Evolutionary conservation across 192 early-diverging fungal genomes (phyloP).

Genomic region (Thoreauomyces humboldtii): DNA sequence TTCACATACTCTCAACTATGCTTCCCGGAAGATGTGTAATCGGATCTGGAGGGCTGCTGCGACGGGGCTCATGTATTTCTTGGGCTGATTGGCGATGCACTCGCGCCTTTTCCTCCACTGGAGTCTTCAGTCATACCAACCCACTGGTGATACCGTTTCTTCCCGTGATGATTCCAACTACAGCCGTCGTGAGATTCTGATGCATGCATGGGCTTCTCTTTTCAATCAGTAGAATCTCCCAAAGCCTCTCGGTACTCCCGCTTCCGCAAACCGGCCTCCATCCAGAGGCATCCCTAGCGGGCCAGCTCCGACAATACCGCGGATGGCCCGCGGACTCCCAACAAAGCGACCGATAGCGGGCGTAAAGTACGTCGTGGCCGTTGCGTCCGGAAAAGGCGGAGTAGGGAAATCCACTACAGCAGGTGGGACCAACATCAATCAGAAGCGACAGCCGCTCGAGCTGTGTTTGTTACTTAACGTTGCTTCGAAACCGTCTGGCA

Average conservation of each 20-base stretch:
- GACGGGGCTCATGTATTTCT: too few relatives aligned
- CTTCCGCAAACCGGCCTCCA: not conserved
- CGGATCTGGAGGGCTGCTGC: too few relatives aligned
- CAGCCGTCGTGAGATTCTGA: not conserved
- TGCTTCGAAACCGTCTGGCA: too few relatives aligned
- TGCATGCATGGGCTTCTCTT: not conserved
- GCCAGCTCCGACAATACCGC: conserved; percentile 16
- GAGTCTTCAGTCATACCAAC: not conserved
- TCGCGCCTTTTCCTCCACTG: not conserved
- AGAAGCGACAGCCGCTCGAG: too few relatives aligned
- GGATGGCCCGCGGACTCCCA: conserved; percentile 60
- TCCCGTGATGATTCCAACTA: not conserved
- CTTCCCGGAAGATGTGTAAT: too few relatives aligned
- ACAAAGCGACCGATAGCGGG: conserved; percentile 64
- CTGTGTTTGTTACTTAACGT: not conserved
- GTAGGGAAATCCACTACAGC: conserved; percentile 88
- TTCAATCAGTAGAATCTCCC: not conserved
- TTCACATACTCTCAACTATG: too few relatives aligned
- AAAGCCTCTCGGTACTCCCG: not conserved
- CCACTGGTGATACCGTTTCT: not conserved
- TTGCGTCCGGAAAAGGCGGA: conserved; percentile 88
- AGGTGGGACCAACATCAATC: too few relatives aligned
- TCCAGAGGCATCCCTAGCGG: not conserved
- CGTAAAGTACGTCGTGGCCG: conserved; percentile 73
- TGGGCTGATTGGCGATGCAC: too few relatives aligned